phyloP scores from a whole-genome alignment of 1,139 yeast genomes.

The Candida buenavistaensis region DNA sequence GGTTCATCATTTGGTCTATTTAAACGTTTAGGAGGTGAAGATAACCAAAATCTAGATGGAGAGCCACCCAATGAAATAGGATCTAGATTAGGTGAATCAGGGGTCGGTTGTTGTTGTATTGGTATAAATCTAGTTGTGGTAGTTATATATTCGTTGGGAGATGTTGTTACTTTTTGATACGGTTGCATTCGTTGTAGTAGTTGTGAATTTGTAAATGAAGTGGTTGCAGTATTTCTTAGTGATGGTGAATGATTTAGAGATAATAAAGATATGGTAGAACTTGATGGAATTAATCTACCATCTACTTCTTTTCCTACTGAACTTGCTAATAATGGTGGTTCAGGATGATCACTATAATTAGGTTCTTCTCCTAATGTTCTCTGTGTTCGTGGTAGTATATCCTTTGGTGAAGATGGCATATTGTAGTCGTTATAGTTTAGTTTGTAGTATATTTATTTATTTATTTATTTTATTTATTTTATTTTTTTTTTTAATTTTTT shows the following conservation, averaged over 20 bases:
- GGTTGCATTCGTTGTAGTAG: slow-evolving; percentile 35
- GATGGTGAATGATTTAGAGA: slow-evolving; percentile 36
- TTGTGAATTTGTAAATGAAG: slow-evolving; percentile 12
- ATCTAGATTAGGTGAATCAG: slow-evolving; percentile 53
- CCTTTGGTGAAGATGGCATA: slow-evolving; percentile 4
- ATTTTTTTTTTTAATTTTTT: no score
- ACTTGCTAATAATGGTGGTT: slow-evolving; percentile 54
- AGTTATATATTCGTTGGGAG: slow-evolving; percentile 17
- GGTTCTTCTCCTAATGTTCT: slow-evolving; percentile 3
- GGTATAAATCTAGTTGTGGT: slow-evolving; percentile 11
- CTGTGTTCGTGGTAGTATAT: slow-evolving; percentile 6
- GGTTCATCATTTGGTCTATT: slow-evolving; percentile 37
- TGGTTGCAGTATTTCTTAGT: slow-evolving; percentile 9
- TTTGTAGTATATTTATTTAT: no score
- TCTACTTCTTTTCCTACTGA: slow-evolving; percentile 54
- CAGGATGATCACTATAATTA: slow-evolving; percentile 39
- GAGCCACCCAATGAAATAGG: slow-evolving; percentile 57
- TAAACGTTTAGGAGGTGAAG: slow-evolving; percentile 47
- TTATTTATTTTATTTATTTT: no score
- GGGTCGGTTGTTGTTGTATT: slow-evolving; percentile 19
- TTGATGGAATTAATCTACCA: slow-evolving; percentile 52
- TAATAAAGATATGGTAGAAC: slow-evolving; percentile 53
- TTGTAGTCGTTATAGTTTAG: no score
- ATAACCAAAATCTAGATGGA: slow-evolving; percentile 55
- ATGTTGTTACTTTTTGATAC: slow-evolving; percentile 34